Evolutionary conservation across 495 filamentous ascomycete species (phyloP), one percentile per base, ranked within the genome.

Genomic region (Neurospora sp.): DNA sequence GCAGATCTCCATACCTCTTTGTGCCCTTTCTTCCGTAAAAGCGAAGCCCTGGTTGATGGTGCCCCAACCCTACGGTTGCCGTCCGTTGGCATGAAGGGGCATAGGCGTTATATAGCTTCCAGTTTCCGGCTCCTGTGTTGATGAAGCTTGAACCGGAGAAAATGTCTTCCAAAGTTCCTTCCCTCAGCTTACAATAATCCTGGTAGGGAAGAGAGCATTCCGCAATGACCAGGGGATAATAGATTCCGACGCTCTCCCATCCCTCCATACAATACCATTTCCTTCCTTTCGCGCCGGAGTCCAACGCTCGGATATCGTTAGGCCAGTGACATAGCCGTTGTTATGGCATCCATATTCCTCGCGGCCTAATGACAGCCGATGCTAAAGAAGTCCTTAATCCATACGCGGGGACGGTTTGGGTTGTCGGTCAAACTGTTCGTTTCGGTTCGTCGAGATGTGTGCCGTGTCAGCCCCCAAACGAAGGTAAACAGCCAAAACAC

Each of bases 401-500:
- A 35, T 1, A 66, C 6, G 0, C 53, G 53, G 6, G 14, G 6
- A 14, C 27, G 9, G 53, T 37, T 3, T 18, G 6, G 9, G 0
- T 12, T 18, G 14, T 66, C 5, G 53, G 0, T 16, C 6, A 18
- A 8, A 66, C 12, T 18, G 11, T 35, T 37, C 27, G 12, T 66
- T 3, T 37, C 22, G 14, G 5, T 2, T 35, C 20, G 5, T 61
- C 48, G 53, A 66, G 12, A 66, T 66, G 12, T 61, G 27, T 20
- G 1, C 38, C 31, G 41, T 16, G 44, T 80, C 78, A 81, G n/a
- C 82, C 81, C 69, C 83, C 81, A 71, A 85, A 78, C 31, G 79
- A 80, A 27, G 79, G 81, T 8, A 85, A 71, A 73, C 84, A 86
- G 2, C 84, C 84, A 16, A 85, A 74, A 48, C 84, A 86, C 1